Percentiles rank a stretch among this genome's conserved stretches.
These are phyloP conservation scores for Asterophora parasitica DNA, from an alignment of 768 basidiomycete genomes.

Conservation along the genomic window DNA sequence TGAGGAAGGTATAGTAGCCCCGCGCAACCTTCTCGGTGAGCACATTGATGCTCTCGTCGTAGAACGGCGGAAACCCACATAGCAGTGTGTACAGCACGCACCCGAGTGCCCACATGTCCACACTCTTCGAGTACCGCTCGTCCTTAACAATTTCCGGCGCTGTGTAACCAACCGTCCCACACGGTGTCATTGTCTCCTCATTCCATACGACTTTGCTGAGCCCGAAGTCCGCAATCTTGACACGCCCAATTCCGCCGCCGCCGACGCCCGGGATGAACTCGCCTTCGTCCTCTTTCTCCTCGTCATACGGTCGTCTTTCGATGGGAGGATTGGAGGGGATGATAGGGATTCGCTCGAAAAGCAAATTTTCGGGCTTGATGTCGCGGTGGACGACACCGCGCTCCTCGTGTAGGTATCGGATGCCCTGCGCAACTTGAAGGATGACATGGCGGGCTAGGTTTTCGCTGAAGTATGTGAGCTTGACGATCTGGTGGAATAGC, in stretches of 20 bases:
- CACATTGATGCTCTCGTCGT: slow-evolving; percentile 97
- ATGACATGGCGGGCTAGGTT: slow-evolving; percentile 97
- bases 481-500: slow-evolving; percentile 98
- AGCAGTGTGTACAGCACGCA: slow-evolving; percentile 98
- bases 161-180: slow-evolving; percentile 99
- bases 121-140: slow-evolving; percentile 92
- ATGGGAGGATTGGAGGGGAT: slow-evolving; percentile 71
- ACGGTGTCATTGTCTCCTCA: slow-evolving; percentile 98
- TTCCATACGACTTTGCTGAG: slow-evolving; percentile 98
- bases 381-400: slow-evolving; percentile 98
- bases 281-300: slow-evolving; percentile 98
- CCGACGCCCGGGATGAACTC: slow-evolving; percentile 90
- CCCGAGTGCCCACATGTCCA: slow-evolving; percentile 99
- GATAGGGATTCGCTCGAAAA: slow-evolving; percentile 91
- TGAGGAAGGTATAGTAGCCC: slow-evolving; percentile 97
- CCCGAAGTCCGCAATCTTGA: slow-evolving; percentile 99
- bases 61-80: slow-evolving; percentile 97
- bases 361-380: slow-evolving; percentile 97
- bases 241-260: slow-evolving; percentile 94
- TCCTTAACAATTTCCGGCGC: slow-evolving; percentile 99
- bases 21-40: slow-evolving; percentile 97
- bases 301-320: slow-evolving; percentile 83
- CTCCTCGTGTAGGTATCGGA: slow-evolving; percentile 95
- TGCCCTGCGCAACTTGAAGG: slow-evolving; percentile 90
- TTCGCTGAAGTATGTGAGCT: slow-evolving; percentile 97